These are phyloP conservation scores for Periglandula ipomoeae DNA, from an alignment of 2,329 filamentous ascomycete genomes.

Conservation along the genomic window DNA sequence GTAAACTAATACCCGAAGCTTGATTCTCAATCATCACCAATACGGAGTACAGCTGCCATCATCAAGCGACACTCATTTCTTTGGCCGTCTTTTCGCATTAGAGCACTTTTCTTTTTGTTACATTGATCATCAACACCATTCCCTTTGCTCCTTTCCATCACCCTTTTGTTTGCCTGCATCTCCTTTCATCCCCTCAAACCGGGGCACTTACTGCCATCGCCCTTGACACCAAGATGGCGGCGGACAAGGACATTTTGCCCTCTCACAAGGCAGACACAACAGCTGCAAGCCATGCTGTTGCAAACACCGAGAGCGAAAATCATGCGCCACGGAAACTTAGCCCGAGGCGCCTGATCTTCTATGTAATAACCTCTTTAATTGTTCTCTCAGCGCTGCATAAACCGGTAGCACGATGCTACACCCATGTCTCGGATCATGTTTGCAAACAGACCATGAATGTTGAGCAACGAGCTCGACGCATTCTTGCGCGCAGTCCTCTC, in stretches of 20 bases:
- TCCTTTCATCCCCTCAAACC: no score
- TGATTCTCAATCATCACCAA: no score
- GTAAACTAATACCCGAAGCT: no score
- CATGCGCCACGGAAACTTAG: not conserved
- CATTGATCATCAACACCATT: no score
- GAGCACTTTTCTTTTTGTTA: no score
- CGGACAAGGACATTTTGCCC: not conserved
- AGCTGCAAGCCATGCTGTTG: not conserved
- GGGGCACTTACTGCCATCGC: no score
- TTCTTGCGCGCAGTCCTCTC: conserved; percentile 37
- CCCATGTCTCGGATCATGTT: conserved; percentile 14
- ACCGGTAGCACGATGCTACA: conserved; percentile 16
- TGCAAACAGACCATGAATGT: conserved; percentile 24
- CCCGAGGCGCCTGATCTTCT: not conserved
- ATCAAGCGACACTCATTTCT: no score
- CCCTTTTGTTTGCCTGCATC: no score
- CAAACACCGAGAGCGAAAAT: not conserved
- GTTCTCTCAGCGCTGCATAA: conserved; percentile 18
- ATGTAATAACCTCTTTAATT: conserved; percentile 18
- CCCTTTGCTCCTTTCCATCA: no score
- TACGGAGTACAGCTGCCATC: no score
- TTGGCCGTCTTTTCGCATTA: no score
- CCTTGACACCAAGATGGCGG: not conserved
- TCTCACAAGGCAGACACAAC: not conserved
- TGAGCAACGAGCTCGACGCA: conserved; percentile 35